Conservation (phyloP, 1,284 basidiomycete species). For the Leccinum pallidistipes region DNA sequence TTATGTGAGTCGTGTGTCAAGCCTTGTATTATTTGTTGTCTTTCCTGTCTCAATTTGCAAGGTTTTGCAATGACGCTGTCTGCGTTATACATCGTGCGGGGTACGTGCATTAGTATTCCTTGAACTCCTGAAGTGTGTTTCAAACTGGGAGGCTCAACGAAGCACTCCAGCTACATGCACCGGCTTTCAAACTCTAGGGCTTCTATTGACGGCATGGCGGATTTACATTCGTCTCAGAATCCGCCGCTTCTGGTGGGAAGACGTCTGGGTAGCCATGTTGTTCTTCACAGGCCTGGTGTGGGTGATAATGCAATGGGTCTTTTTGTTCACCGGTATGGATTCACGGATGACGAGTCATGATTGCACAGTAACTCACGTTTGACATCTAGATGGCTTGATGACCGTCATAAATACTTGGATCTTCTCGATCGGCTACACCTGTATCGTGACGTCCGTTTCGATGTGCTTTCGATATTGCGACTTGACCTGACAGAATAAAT, state of each 20-base stretch:
- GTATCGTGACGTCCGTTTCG: slow-evolving; percentile 1
- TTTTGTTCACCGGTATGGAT: background rate
- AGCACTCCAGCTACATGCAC: slow-evolving; percentile 5
- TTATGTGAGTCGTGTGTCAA: background rate
- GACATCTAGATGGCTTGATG: background rate
- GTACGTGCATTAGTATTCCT: slow-evolving; percentile 2
- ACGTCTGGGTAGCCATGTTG: slow-evolving; percentile 8
- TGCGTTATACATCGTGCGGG: slow-evolving; percentile 8
- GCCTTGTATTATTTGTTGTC: no score
- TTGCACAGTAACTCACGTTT: background rate
- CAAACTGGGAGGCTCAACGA: background rate
- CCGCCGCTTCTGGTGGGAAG: slow-evolving; percentile 18
- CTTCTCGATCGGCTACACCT: background rate
- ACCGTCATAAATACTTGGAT: background rate
- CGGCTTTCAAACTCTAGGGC: slow-evolving; percentile 4
- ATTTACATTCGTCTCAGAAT: slow-evolving; percentile 14
- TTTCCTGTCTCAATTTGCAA: background rate
- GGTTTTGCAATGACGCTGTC: slow-evolving; percentile 4
- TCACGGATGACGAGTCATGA: background rate
- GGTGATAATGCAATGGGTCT: slow-evolving; percentile 2
- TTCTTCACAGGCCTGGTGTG: background rate
- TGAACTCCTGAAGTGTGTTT: background rate
- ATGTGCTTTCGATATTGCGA: background rate
- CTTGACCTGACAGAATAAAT: background rate
- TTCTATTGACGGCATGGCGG: slow-evolving; percentile 12